Percentiles rank a stretch among this genome's conserved stretches.
Evolutionary conservation across 1,284 basidiomycete species (phyloP).

Genomic region (Puccinia horiana): DNA sequence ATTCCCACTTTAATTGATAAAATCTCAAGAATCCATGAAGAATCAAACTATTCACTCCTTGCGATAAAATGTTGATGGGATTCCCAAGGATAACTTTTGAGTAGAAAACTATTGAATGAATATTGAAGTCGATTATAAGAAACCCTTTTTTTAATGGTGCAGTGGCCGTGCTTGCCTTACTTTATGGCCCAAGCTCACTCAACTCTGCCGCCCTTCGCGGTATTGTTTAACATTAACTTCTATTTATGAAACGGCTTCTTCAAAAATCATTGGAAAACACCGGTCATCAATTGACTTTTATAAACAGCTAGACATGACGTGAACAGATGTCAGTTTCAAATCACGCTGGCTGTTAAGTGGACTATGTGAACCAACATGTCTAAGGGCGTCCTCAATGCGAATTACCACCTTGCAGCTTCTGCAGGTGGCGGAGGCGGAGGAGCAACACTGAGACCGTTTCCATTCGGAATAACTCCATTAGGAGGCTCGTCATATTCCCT

Average conservation of each 20-base stretch:
- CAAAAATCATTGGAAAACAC: not conserved
- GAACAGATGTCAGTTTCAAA: not conserved
- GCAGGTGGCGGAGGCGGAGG: slow-evolving; percentile 43
- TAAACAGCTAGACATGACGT: not conserved
- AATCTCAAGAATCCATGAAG: not conserved
- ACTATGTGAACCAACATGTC: not conserved
- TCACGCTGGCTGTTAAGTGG: not conserved
- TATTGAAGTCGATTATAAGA: not conserved
- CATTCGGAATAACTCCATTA: slow-evolving; percentile 33
- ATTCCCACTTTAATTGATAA: slow-evolving; percentile 10
- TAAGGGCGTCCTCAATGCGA: not conserved
- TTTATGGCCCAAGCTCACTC: not conserved
- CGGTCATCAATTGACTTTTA: not conserved
- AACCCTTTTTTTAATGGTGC: not conserved
- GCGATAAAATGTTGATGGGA: not conserved
- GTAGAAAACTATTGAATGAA: not conserved
- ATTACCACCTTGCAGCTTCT: slow-evolving; percentile 47
- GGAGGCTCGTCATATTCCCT: slow-evolving; percentile 40
- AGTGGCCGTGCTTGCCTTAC: not conserved
- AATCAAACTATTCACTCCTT: slow-evolving; percentile 14
- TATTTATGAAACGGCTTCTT: not conserved
- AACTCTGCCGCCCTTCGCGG: not conserved
- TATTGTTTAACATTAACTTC: not conserved
- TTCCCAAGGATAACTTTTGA: slow-evolving; percentile 13
- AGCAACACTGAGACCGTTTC: slow-evolving; percentile 34